Base-by-base conservation (phyloP, 257 asterid genomes). In the Plantago major region DNA sequence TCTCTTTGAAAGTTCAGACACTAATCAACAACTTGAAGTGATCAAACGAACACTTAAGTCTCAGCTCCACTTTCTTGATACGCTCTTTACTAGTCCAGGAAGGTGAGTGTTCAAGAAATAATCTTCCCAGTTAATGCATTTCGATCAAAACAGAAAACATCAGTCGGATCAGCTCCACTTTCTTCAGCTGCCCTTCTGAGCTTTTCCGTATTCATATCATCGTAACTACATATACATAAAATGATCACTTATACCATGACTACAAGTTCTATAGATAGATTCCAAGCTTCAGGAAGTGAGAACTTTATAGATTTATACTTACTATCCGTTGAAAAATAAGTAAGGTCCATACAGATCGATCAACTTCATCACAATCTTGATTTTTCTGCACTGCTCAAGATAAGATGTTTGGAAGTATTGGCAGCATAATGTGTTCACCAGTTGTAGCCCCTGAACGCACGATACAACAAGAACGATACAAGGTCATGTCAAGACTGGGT, bases 301-400 rank as follows among this genome's bases (percentile, higher is more conserved):
- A 55, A 28, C 10, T 56, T 40, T 16, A 10, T 26, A 17, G 19
- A 40, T 38, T 10, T 4, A 40, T 33, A 72, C 98, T 91, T 74
- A 91, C 97, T 61, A 63, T 76, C 95, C 97, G 63, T 82, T 78
- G 75, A 81, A 92, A 86, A 92, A 88, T 72, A 92, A 67, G 65
- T 86, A 88, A 44, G 98, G 98, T 3, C 65, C 72, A 49, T 88
- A 91, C 15, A 91, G 95, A 8, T 86, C 87, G 10, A 84, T 60
- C 79, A 91, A 48, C 42, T 86, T 73, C 80, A 72, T 56, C 37
- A 86, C 87, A 11, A 65, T 81, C 62, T 82, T 84, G 60, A 88
- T 74, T 69, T 82, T 88, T 52, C 95, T 67, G 66, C 74, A 18
- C 60, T 64, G 65, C 8, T 81, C 84, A 9, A 64, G 60, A 55